Evolutionary conservation across 2,329 filamentous ascomycete genomes (phyloP), one percentile per base, ranked within the genome.

Genomic region (Monosporascus sp.): DNA sequence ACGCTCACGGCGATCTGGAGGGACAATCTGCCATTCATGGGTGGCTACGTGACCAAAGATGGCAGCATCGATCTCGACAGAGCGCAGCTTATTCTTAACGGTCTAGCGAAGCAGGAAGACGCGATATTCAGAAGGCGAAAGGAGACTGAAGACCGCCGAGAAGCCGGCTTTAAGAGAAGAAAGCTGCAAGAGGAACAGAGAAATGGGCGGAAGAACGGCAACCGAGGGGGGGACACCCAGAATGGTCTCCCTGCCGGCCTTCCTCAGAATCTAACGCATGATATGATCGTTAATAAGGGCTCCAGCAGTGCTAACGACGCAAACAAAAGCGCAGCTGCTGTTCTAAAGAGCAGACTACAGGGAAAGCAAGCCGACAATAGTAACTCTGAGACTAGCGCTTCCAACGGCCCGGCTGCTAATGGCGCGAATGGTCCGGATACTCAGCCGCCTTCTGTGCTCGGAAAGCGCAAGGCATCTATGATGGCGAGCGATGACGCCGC

Each of bases 1-100:
- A 95, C 92, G 1, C 78, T 99, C 52, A 96, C 92, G 60, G 87
- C 90, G n/a, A 94, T 99, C 52, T 99, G 95, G 94, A 87, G 90
- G 67, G 91, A 97, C 61, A 96, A 95, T 59, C 77, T 97, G 20
- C 88, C 91, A 4, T 71, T 82, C 40, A 97, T 99, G 91, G 92
- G 91, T 46, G 94, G 94, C 14, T 99, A 97, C 70, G 81, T 99
- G 50, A 99, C 94, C 44, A 93, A 96, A 67, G 93, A 99, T 72
- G 94, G 94, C 2, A 86, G 89, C 62, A 91, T 97, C 56, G 88
- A 97, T 68, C 81, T 99, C 53, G 83, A 86, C 54, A 84, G 89
- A 63, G 92, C 91, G 9, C 94, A 99, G 68, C 79, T 87, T 61
- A 97, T 99, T 65, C 77, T 99, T 48, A 81, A 88, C 63, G 93